These are phyloP conservation scores for Fonsecaea nubica DNA, from an alignment of 2,329 filamentous ascomycete genomes.

Conservation along the genomic window DNA sequence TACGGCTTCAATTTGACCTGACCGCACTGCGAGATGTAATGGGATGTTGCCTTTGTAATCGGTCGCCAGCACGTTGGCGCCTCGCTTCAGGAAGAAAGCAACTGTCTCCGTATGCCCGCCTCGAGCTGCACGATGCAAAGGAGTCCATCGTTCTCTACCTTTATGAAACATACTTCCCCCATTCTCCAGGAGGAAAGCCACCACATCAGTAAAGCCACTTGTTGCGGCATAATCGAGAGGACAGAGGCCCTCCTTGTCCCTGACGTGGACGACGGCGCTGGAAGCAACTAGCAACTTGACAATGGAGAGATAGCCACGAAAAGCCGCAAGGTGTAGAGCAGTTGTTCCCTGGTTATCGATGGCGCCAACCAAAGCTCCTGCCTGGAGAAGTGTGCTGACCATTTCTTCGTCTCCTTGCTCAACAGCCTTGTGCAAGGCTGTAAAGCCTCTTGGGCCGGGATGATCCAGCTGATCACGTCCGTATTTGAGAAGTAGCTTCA, in stretches of 20 bases:
- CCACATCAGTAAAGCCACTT: constrained; percentile 33
- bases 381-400: constrained; percentile 40
- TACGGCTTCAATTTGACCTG: constrained; percentile 34
- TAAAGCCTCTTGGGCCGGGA: constrained; percentile 34
- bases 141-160: constrained; percentile 42
- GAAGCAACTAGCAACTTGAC: constrained; percentile 30
- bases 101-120: constrained; percentile 43
- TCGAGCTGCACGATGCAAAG: constrained; percentile 43
- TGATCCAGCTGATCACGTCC: constrained; percentile 35
- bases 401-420: constrained; percentile 40
- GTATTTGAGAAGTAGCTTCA: constrained; percentile 33
- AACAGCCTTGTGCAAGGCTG: constrained; percentile 41
- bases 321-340: constrained; percentile 36
- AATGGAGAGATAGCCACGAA: constrained; percentile 33
- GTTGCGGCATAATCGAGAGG: constrained; percentile 39
- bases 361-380: constrained; percentile 40
- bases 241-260: constrained; percentile 31
- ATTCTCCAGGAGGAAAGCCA: constrained; percentile 39
- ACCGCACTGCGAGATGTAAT: constrained; percentile 37
- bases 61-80: constrained; percentile 40
- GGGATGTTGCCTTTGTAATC: constrained; percentile 37
- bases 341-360: constrained; percentile 34
- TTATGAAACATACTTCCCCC: constrained; percentile 41
- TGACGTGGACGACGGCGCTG: constrained; percentile 34
- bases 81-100: constrained; percentile 41